phyloP scores from a whole-genome alignment of 371 early-diverging fungal species.

The Mucor saturninus region DNA sequence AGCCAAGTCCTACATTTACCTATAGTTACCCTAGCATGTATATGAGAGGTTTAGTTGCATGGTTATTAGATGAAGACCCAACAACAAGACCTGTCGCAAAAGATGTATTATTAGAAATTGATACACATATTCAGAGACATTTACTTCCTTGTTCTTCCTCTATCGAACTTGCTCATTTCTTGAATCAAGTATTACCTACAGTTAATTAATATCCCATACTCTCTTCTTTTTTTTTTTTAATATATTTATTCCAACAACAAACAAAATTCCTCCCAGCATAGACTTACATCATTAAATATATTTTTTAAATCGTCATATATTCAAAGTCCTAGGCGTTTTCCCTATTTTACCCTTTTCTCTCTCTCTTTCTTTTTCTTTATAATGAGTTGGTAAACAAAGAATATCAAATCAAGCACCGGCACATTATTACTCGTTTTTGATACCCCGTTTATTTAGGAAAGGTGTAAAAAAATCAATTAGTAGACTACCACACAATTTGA shows the following conservation, averaged over 20 bases:
- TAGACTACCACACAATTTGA: conserved; percentile 33
- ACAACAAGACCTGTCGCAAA: conserved; percentile 44
- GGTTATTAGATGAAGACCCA: conserved; percentile 52
- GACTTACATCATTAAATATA: background rate
- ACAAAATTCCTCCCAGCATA: background rate
- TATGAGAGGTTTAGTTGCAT: conserved; percentile 55
- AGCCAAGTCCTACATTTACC: conserved; percentile 54
- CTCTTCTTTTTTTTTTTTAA: conserved; percentile 1
- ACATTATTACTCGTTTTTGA: background rate
- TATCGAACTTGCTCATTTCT: conserved; percentile 36
- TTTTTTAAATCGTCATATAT: background rate
- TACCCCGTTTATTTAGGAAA: conserved; percentile 24
- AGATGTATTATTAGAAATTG: conserved; percentile 50
- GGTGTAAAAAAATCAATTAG: conserved; percentile 33
- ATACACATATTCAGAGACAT: conserved; percentile 39
- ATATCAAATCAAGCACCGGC: background rate
- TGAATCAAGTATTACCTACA: conserved; percentile 34
- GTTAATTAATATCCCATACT: conserved; percentile 3
- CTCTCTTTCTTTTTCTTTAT: conserved; percentile 6
- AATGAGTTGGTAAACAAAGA: conserved; percentile 4
- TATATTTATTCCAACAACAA: background rate
- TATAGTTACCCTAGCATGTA: conserved; percentile 57
- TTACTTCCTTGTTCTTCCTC: conserved; percentile 44
- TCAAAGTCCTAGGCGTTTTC: background rate
- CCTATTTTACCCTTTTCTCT: background rate